Base-by-base conservation (phyloP, 257 asterid species). In the Ocimum tenuiflorum region DNA sequence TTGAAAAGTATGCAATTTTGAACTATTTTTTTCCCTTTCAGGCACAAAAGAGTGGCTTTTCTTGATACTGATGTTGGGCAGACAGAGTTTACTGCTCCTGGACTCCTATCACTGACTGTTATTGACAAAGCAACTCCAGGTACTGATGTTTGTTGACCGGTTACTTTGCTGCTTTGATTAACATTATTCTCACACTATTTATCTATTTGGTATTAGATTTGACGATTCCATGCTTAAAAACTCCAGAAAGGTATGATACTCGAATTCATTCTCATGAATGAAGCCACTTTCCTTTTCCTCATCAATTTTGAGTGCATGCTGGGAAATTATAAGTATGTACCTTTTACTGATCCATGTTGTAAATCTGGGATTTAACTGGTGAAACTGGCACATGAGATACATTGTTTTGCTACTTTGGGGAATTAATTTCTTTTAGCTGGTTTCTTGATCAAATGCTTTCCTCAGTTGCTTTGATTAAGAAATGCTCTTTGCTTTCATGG, bases 41-140 rank as follows among this genome's bases (percentile, higher is more conserved):
- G 99, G 83, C 89, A 85, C 77, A 81, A 78, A 70, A 88, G 73
- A 43, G 97, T 90, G 69, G 96, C 95, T 78, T 94, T 83, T 75
- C 87, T 94, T 73, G 99, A 94, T 75, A 94, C 97, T 45, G 99
- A 94, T 79, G 96, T 88, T 74, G 97, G 97, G 58, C 99, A 90
- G 86, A 69, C 96, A 7, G 99, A 90, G 79, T 94, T 94, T 76
- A 94, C 96, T 50, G 85, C 96, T 68, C 94, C 96, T 46, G 97
- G 97, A 47, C 87, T 91, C 29, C 73, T 90, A 38, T 88, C 96
- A 11, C 91, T 94, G 24, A 81, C 83, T 36, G 70, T 83, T 43
- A 82, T 94, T 8, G 96, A 94, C 86, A 83, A 79, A 79, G 73
- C 80, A 51, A 86, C 88, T 63, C 85, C 88, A 76, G 92, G 96